phyloP scores from a whole-genome alignment of 179 eudicot species.

The Sideroxylon spinosum region DNA sequence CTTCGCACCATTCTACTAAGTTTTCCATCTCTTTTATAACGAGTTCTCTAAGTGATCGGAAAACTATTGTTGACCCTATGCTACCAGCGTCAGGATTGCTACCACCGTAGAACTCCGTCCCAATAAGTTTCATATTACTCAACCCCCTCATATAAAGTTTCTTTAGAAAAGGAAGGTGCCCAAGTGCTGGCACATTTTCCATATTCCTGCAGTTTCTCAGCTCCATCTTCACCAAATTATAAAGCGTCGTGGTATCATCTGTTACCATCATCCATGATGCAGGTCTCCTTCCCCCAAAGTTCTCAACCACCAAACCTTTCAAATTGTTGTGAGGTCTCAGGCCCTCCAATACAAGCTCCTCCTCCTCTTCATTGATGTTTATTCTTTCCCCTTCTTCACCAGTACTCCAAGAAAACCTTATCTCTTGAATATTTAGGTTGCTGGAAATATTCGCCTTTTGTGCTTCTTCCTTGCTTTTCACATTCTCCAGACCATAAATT shows the following conservation, averaged over 20 bases:
- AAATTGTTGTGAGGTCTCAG: background rate
- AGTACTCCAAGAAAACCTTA: constrained; percentile 13
- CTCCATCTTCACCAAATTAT: background rate
- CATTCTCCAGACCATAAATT: constrained; percentile 16
- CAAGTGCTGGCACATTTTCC: background rate
- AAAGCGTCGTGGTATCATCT: background rate
- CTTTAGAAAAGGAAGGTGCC: background rate
- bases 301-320: background rate
- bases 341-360: background rate
- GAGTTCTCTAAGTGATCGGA: background rate
- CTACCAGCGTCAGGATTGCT: background rate
- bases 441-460: background rate
- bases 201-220: background rate
- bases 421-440: constrained; percentile 10
- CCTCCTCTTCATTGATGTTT: background rate
- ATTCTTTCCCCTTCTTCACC: background rate
- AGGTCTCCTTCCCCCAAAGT: background rate
- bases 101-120: background rate
- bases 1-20: background rate
- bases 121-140: background rate
- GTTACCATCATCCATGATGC: background rate
- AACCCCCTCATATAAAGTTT: background rate
- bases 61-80: background rate
- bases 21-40: background rate
- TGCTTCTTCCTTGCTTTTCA: constrained; percentile 18